Conservation (phyloP, 2,329 filamentous ascomycete genomes). For the Botrytis porri region DNA sequence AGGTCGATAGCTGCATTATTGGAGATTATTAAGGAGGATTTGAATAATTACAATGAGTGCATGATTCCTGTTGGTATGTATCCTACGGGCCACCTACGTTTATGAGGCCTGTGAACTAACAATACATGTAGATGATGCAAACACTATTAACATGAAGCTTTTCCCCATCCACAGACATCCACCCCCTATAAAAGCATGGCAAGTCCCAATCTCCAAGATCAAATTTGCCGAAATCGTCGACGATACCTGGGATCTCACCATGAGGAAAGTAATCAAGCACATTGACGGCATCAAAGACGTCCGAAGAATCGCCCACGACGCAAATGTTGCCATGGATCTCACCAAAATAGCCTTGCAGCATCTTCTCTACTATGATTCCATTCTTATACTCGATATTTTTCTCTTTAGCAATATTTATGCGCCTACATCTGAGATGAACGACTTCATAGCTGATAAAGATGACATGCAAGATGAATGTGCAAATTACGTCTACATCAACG, state of each 20-base stretch:
- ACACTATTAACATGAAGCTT: conserved; percentile 94
- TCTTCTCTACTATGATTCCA: conserved; percentile 87
- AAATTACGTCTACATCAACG: conserved; percentile 61
- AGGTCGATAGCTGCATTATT: conserved; percentile 79
- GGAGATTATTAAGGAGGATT: conserved; percentile 76
- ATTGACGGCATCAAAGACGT: conserved; percentile 92
- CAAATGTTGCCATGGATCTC: conserved; percentile 82
- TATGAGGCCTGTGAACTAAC: conserved; percentile 9
- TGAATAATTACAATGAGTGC: conserved; percentile 97
- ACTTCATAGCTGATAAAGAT: conserved; percentile 72
- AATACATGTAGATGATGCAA: conserved; percentile 68
- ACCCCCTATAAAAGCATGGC: conserved; percentile 76
- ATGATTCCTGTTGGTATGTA: conserved; percentile 89
- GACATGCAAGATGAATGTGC: conserved; percentile 83
- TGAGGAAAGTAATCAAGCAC: conserved; percentile 75
- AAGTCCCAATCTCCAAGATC: conserved; percentile 78
- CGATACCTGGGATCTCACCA: conserved; percentile 71
- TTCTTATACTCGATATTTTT: conserved; percentile 90
- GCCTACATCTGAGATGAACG: conserved; percentile 70
- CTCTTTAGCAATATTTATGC: conserved; percentile 92
- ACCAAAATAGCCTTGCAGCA: conserved; percentile 85
- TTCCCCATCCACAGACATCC: conserved; percentile 80
- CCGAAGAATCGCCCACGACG: conserved; percentile 77
- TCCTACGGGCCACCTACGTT: neutral
- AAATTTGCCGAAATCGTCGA: conserved; percentile 62